Conservation (phyloP, 345 rosid genomes). For the Citrus sp. region DNA sequence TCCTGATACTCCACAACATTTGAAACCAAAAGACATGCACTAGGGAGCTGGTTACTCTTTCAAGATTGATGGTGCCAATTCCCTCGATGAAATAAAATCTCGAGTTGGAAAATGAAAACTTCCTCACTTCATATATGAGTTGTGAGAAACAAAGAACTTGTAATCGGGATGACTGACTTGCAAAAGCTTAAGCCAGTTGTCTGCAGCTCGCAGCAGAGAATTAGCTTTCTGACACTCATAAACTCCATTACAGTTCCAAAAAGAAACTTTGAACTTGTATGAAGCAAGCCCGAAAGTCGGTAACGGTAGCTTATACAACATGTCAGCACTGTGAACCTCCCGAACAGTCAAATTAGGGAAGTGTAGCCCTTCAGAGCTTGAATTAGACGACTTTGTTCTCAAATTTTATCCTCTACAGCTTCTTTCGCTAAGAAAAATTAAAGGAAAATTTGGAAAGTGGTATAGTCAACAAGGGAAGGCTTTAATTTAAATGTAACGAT, state of each 20-base stretch:
- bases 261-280: conserved; percentile 67
- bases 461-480: no score
- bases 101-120: conserved; percentile 6
- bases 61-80: conserved; percentile 14
- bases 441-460: no score
- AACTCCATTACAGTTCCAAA: conserved; percentile 63
- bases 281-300: conserved; percentile 80
- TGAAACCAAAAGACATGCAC: neutral
- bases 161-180: conserved; percentile 79
- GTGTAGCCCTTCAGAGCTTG: conserved; percentile 20
- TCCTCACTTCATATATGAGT: conserved; percentile 36
- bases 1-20: neutral
- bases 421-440: no score
- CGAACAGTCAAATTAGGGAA: conserved; percentile 15
- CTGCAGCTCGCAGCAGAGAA: conserved; percentile 60
- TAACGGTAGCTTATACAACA: conserved; percentile 46
- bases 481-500: no score
- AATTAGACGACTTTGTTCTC: no score
- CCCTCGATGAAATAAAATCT: conserved; percentile 3
- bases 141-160: conserved; percentile 60
- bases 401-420: no score
- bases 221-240: conserved; percentile 48
- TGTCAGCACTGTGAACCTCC: conserved; percentile 31
- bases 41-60: conserved; percentile 10
- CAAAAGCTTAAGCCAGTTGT: conserved; percentile 65